Conservation (phyloP, 1,284 basidiomycete genomes). For the Ustilago loliicola region DNA sequence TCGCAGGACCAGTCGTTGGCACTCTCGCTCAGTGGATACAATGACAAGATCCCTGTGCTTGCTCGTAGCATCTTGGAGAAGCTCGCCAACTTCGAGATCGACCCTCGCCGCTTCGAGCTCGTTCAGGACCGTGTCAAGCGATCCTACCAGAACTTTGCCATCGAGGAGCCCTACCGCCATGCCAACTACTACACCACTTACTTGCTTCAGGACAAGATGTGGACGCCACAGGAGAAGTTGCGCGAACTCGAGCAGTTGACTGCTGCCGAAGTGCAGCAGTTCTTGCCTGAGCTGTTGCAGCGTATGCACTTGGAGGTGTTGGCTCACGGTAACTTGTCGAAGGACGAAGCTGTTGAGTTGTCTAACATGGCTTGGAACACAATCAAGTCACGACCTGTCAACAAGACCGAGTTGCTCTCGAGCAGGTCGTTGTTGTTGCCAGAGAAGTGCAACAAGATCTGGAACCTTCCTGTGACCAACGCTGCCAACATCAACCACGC, state of each 20-base stretch:
- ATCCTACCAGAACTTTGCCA: conserved; percentile 80
- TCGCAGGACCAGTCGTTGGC: conserved; percentile 79
- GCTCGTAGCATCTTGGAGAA: conserved; percentile 82
- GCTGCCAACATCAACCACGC: conserved; percentile 86
- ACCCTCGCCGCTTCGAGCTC: conserved; percentile 81
- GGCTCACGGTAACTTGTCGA: conserved; percentile 86
- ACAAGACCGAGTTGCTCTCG: conserved; percentile 43
- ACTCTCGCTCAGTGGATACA: conserved; percentile 86
- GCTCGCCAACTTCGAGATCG: conserved; percentile 79
- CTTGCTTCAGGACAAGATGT: conserved; percentile 79
- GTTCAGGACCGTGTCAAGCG: conserved; percentile 82
- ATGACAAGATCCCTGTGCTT: conserved; percentile 89
- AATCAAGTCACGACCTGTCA: conserved; percentile 75
- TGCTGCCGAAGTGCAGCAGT: conserved; percentile 79
- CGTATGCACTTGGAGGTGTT: conserved; percentile 82
- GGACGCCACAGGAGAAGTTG: conserved; percentile 86
- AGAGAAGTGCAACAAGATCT: conserved; percentile 80
- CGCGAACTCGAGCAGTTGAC: conserved; percentile 81
- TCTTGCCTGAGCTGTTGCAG: conserved; percentile 78
- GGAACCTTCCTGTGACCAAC: conserved; percentile 82
- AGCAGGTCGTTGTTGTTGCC: conserved; percentile 62
- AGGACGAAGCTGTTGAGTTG: conserved; percentile 83
- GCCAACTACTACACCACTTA: conserved; percentile 84
- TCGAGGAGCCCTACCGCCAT: conserved; percentile 85
- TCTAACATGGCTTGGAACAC: conserved; percentile 81